Evolutionary conservation across 768 basidiomycete genomes (phyloP).

Genomic region (Nidularia pulvinata): DNA sequence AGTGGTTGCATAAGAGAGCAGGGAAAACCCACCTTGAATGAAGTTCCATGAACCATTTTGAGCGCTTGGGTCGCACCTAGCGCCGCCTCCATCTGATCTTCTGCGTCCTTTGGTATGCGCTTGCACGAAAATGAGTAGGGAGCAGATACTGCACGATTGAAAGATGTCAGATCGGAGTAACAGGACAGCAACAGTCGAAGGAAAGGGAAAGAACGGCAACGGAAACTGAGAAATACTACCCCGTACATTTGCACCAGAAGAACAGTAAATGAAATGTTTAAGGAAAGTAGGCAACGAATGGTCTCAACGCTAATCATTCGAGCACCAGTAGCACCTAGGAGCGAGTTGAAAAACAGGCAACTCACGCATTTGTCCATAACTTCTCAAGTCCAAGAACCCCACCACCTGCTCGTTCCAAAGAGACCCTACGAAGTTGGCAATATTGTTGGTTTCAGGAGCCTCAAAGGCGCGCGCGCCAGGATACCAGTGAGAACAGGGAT

Average conservation of each 20-base stretch:
- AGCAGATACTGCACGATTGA: slow-evolving; percentile 57
- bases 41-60: slow-evolving; percentile 49
- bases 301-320: too few relatives aligned
- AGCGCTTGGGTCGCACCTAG: slow-evolving; percentile 63
- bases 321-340: not conserved
- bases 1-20: too few relatives aligned
- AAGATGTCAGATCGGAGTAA: too few relatives aligned
- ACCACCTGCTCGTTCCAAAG: slow-evolving; percentile 41
- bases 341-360: slow-evolving; percentile 4
- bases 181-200: too few relatives aligned
- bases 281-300: too few relatives aligned
- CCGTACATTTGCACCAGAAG: too few relatives aligned
- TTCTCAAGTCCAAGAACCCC: slow-evolving; percentile 75
- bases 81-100: slow-evolving; percentile 75
- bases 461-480: slow-evolving; percentile 77
- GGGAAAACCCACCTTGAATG: slow-evolving; percentile 41
- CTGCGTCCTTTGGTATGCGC: slow-evolving; percentile 62
- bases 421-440: slow-evolving; percentile 65
- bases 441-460: slow-evolving; percentile 72
- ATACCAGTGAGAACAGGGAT: slow-evolving; percentile 77
- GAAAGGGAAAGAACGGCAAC: too few relatives aligned
- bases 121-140: slow-evolving; percentile 78
- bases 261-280: too few relatives aligned
- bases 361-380: slow-evolving; percentile 84
- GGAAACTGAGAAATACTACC: too few relatives aligned